phyloP scores from a whole-genome alignment of 345 rosid species.

The Eucalyptus decipiens region DNA sequence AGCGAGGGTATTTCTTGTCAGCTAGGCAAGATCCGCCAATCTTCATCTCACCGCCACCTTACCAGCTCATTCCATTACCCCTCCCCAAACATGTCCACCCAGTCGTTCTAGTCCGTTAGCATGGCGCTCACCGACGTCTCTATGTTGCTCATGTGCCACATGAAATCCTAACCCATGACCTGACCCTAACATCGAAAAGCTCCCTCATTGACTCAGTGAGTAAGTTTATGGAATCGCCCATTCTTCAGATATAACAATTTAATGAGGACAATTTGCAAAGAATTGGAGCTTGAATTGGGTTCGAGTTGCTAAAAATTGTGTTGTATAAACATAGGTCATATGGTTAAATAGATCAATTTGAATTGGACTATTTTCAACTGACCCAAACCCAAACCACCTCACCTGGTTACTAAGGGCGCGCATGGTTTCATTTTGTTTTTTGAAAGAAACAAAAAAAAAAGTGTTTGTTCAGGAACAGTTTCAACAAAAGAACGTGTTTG shows the following conservation, averaged over 20 bases:
- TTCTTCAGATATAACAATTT: background rate
- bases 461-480: too few species aligned
- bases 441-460: too few species aligned
- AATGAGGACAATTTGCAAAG: background rate
- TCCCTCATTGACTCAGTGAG: background rate
- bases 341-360: too few species aligned
- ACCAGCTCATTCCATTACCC: background rate
- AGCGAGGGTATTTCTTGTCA: background rate
- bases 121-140: background rate
- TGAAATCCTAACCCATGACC: background rate
- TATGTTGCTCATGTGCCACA: background rate
- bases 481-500: too few species aligned
- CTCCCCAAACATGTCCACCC: background rate
- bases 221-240: background rate
- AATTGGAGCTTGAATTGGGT: background rate
- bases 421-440: too few species aligned
- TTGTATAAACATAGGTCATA: background rate
- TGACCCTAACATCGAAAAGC: background rate
- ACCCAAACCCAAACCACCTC: fast-evolving
- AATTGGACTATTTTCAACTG: too few species aligned
- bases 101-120: background rate
- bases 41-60: background rate
- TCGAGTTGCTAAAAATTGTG: background rate
- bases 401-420: too few species aligned
- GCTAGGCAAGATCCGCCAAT: background rate